phyloP scores from a whole-genome alignment of 1,139 yeast species.

The Pichia sp. region DNA sequence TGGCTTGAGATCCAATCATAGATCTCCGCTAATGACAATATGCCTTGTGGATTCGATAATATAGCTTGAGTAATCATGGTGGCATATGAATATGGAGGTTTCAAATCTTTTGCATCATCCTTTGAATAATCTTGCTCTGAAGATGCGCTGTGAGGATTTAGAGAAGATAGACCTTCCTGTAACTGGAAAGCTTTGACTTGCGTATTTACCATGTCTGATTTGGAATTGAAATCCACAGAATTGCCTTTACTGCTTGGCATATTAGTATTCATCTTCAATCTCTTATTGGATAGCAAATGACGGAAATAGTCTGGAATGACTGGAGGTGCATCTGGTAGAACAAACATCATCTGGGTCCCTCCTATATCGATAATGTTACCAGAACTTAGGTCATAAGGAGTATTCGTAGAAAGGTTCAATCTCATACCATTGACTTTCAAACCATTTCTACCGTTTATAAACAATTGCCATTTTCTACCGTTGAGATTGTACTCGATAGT shows the following conservation, averaged over 20 bases:
- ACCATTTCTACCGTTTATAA: slow-evolving; percentile 85
- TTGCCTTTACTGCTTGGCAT: neutral
- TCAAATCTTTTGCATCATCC: slow-evolving; percentile 86
- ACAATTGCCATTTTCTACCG: slow-evolving; percentile 78
- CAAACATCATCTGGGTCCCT: slow-evolving; percentile 98
- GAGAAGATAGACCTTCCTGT: slow-evolving; percentile 22
- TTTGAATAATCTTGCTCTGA: slow-evolving; percentile 71
- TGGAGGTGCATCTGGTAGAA: slow-evolving; percentile 86
- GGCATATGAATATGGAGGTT: slow-evolving; percentile 96
- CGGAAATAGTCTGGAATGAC: slow-evolving; percentile 50
- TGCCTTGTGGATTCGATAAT: slow-evolving; percentile 80
- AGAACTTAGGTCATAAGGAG: slow-evolving; percentile 54
- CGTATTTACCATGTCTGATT: slow-evolving; percentile 19
- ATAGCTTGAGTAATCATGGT: slow-evolving; percentile 98
- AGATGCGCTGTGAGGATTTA: slow-evolving; percentile 20
- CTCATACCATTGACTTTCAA: slow-evolving; percentile 78
- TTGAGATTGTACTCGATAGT: slow-evolving; percentile 71
- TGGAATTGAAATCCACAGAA: slow-evolving; percentile 13
- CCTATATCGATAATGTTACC: slow-evolving; percentile 93
- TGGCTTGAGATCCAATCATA: slow-evolving; percentile 85
- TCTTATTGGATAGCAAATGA: slow-evolving; percentile 34
- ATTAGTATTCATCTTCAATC: slow-evolving; percentile 15
- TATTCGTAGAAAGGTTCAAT: slow-evolving; percentile 41
- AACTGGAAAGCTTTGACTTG: slow-evolving; percentile 48
- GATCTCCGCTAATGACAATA: slow-evolving; percentile 83